Conservation (phyloP, 23 red algal genomes). For the Agarophyton chilense region DNA sequence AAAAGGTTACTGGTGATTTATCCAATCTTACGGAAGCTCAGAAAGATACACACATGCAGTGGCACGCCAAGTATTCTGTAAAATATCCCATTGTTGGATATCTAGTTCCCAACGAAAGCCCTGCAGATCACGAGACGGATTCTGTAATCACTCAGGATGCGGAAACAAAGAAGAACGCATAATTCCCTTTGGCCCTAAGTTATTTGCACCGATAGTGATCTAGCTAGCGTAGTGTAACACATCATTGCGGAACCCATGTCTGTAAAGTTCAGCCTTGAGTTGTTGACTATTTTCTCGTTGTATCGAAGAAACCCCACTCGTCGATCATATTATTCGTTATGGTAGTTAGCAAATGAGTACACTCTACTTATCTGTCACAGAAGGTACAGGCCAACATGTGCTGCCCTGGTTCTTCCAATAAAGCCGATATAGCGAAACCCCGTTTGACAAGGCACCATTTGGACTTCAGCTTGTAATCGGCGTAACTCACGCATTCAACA, state of each 20-base stretch:
- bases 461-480: not conserved
- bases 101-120: constrained; percentile 56
- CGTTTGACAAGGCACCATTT: too few relatives aligned
- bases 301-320: not conserved
- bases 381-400: not conserved
- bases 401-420: not conserved
- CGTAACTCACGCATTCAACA: not conserved
- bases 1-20: constrained; percentile 71
- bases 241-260: not conserved
- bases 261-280: not conserved
- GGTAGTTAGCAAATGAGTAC: constrained; percentile 1
- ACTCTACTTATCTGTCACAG: not conserved
- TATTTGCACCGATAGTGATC: not conserved
- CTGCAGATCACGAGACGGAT: constrained; percentile 2
- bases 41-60: constrained; percentile 84
- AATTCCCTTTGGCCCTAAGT: constrained; percentile 12
- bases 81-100: constrained; percentile 94
- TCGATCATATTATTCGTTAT: constrained; percentile 7
- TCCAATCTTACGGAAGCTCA: constrained; percentile 69
- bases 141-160: not conserved
- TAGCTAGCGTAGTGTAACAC: constrained; percentile 2
- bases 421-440: too few relatives aligned
- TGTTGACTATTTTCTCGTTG: not conserved
- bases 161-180: constrained; percentile 20
- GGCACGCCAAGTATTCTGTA: constrained; percentile 82